These are phyloP conservation scores for Lentinula boryana DNA, from an alignment of 768 basidiomycete genomes.

Conservation along the genomic window DNA sequence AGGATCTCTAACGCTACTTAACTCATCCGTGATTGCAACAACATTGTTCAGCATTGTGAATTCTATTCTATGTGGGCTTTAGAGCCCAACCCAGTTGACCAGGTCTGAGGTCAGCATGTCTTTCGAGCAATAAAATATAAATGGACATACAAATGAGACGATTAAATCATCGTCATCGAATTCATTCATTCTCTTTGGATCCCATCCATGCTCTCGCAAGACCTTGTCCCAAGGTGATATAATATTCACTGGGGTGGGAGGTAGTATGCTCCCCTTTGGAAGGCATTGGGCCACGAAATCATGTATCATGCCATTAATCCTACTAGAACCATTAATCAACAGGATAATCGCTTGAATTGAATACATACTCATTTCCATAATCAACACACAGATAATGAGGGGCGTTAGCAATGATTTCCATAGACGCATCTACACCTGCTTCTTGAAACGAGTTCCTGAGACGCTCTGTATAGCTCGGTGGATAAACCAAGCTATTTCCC, in stretches of 20 bases:
- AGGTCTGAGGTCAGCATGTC: no score
- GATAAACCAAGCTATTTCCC: slow-evolving; percentile 18
- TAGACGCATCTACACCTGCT: slow-evolving; percentile 12
- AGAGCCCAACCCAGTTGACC: no score
- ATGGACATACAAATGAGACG: background rate
- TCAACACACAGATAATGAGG: slow-evolving; percentile 16
- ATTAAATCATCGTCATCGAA: background rate
- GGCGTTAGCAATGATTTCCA: slow-evolving; percentile 11
- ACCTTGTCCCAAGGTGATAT: background rate
- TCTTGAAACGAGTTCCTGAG: slow-evolving; percentile 14
- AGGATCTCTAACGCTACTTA: no score
- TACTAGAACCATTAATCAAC: background rate
- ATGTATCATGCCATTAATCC: background rate
- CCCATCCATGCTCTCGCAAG: background rate
- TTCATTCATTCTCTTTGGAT: background rate
- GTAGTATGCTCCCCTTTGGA: background rate
- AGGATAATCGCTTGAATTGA: background rate
- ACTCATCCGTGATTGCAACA: no score
- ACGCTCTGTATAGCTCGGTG: slow-evolving; percentile 9
- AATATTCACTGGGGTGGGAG: background rate
- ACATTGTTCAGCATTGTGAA: no score
- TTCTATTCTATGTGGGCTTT: no score
- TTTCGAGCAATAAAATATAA: background rate
- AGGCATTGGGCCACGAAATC: background rate
- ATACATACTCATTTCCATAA: slow-evolving; percentile 10